Evolutionary conservation across 2,329 filamentous ascomycete genomes (phyloP), one percentile per base, ranked within the genome.

Genomic region (Colletotrichum sp.): DNA sequence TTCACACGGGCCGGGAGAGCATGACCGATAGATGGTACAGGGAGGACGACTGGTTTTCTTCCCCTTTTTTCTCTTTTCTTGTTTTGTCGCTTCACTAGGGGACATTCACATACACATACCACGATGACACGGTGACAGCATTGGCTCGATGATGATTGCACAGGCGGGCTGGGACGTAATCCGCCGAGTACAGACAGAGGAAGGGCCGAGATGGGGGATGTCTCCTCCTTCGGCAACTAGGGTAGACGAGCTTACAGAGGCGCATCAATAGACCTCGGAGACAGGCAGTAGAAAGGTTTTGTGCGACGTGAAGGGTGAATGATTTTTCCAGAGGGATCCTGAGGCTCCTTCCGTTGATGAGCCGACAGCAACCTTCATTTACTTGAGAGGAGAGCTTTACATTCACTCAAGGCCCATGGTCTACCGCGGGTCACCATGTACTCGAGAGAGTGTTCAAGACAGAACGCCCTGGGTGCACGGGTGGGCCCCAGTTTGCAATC

Each of bases 251-350:
- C 34, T 28, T 28, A 34, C 65, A 73, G 28, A 63, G 55, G 60
- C 64, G 28, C 64, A 68, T 75, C 57, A 73, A 73, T 75, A 75
- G 74, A 75, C 64, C 39, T 39, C 55, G 26, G 39, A 63, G 36
- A 32, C n/a, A 22, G 68, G 26, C 24, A 63, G 8, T 16, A 1
- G 24, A 1, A 30, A 26, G 55, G 0, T 59, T 26, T 16, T 59
- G 55, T 62, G 26, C 3, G 15, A 48, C 39, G 9, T 48, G 9
- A 48, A 48, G 9, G 9, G 39, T 12, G 39, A 48, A 10, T n/a
- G 8, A 10, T 0, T 6, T 1, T 48, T 12, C 0, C 39, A 12
- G 1, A n/a, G 39, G 18, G 3, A 48, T 48, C 18, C 18, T 6
- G 39, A 48, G 18, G 18, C 18, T 1, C 10, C 3, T 12, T 48